phyloP scores from a whole-genome alignment of 306 rosid genomes.

The Styphnolobium japonicum region DNA sequence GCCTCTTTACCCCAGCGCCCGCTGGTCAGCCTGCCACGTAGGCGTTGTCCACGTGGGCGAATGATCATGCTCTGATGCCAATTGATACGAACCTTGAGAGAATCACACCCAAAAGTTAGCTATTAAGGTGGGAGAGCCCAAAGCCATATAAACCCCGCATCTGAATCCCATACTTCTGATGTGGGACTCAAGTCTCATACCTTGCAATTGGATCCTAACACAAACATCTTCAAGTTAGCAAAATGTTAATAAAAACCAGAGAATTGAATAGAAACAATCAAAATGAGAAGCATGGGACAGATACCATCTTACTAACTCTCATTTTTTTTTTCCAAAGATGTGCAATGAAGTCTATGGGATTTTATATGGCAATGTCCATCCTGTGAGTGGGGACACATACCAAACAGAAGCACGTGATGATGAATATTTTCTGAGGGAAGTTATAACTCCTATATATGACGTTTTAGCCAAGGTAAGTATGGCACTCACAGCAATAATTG shows the following conservation, averaged over 20 bases:
- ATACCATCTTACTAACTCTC: constrained; percentile 12
- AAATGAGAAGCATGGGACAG: neutral
- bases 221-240: too few relatives aligned
- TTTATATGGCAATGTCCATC: constrained; percentile 48
- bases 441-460: constrained; percentile 67
- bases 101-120: too few relatives aligned
- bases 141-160: too few relatives aligned
- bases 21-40: too few relatives aligned
- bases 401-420: constrained; percentile 51
- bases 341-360: constrained; percentile 57
- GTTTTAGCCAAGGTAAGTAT: constrained; percentile 65
- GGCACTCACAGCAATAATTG: constrained; percentile 10
- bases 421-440: constrained; percentile 64
- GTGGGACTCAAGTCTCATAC: too few relatives aligned
- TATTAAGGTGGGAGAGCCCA: too few relatives aligned
- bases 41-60: too few relatives aligned
- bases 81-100: too few relatives aligned
- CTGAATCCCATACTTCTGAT: too few relatives aligned
- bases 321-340: constrained; percentile 56
- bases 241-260: neutral
- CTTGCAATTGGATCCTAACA: too few relatives aligned
- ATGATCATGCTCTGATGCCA: too few relatives aligned
- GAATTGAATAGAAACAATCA: neutral
- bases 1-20: too few relatives aligned
- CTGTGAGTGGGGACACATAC: constrained; percentile 53